Base-by-base conservation (phyloP, 108 stramenopile genomes). In the Nitzschia putrida region DNA sequence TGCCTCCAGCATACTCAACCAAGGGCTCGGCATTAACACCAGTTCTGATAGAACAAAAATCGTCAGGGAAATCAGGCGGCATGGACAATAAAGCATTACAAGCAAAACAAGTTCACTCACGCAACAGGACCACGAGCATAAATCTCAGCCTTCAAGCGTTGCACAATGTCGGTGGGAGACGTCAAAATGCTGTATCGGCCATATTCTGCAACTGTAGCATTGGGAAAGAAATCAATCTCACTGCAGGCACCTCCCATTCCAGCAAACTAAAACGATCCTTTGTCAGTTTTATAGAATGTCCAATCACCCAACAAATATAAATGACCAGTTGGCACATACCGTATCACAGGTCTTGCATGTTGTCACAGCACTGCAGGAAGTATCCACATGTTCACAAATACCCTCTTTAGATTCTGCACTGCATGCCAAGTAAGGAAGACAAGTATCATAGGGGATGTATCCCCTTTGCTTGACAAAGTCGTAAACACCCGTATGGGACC, bases 121-220 rank as follows among this genome's bases (percentile, higher is more conserved):
- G 76, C 76, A 52, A 77, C 64, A 37, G 76, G 76, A n/a, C 76
- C 97, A 25, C 95, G 88, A 21, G 89, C 91, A 73, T 89, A 95
- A 47, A 98, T 95, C 79, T 98, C 97, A 5, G 88, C 85, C 86
- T 89, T 91, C 50, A 95, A 87, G 45, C 84, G 85, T 66, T 86
- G 80, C 13, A 79, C 80, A 38, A 84, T 82, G 14, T 71, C 66
- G 20, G 53, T 64, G 0, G 65, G 73, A 56, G 74, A 61, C 45
- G 76, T 80, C 56, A 80, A 67, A 44, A 72, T 82, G 26, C 66
- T 80, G 60, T 91, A 91, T 12, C 85, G 82, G 57, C 97, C 97
- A 76, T 95, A 95, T 64, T 98, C 97, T 25, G 85, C 89, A 47
- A 96, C 71, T 1, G 95, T 91, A 39, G 88, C 90, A 77, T 94